Base-by-base conservation (phyloP, 768 basidiomycete species). In the Termitomyces sp. region DNA sequence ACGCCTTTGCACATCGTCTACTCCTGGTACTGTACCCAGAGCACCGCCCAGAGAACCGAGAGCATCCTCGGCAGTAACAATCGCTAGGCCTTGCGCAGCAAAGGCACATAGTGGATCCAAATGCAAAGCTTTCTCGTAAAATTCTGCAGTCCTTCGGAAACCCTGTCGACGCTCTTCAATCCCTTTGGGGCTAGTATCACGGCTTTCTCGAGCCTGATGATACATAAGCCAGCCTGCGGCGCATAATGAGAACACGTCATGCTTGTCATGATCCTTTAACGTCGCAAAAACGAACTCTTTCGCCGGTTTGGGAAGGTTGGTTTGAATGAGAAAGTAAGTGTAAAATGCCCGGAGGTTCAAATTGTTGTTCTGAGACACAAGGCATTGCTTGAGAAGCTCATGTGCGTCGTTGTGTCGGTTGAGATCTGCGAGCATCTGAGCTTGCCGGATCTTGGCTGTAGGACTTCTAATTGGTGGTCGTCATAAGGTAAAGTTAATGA, bases 41-140 rank as follows among this genome's bases (percentile, higher is more conserved):
- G 76, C 76, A 33, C 86, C 86, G 13, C 81, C 81, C 54, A 87
- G 67, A 13, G 81, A 78, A 2, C 91, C 90, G 10, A 98, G 73
- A 0, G 88, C 87, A 69, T 96, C 94, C 68, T 99, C 97, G 0
- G 94, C 96, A 2, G 92, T 86, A 4, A 91, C 85, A 61, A 98
- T 98, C 1, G 95, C 97, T 8, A 99, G 77, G 2, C 96, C 96
- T 68, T 97, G 94, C 5, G 96, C 97, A 3, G 95, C 97, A 59
- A 94, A 85, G 2, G 93, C 93, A 70, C 94, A 97, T 28, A 81
- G 75, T 0, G 92, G 86, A 67, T 98, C 94, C 5, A 93, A 65
- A 49, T 84, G 82, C 34, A 99, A 72, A 0, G 95, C 96, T 69
- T 93, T 94, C 68, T 95, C 92, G 66, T 91, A 98, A 62, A 92